These are phyloP conservation scores for Cyphellophora attinorum DNA, from an alignment of 2,329 filamentous ascomycete genomes.

Conservation along the genomic window DNA sequence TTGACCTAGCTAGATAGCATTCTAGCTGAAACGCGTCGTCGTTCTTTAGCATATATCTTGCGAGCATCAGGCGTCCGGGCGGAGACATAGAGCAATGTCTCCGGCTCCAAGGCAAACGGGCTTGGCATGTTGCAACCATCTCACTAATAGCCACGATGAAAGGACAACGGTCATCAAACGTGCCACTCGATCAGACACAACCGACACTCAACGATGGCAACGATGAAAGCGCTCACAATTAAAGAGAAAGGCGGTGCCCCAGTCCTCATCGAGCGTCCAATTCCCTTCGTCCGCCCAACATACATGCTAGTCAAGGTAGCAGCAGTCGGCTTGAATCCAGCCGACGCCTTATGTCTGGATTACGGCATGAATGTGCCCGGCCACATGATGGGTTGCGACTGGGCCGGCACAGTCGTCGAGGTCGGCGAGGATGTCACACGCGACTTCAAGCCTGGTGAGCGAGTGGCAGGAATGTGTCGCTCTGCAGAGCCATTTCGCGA, in stretches of 20 bases:
- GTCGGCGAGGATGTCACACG: slow-evolving; percentile 6
- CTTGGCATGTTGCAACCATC: too few species aligned
- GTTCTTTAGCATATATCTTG: too few species aligned
- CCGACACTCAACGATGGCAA: too few species aligned
- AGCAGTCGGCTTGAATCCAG: slow-evolving; percentile 44
- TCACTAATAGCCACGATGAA: too few species aligned
- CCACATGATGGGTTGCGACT: slow-evolving; percentile 21
- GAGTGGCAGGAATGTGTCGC: slow-evolving; percentile 25
- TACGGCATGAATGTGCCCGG: background rate
- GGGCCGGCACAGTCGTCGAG: slow-evolving; percentile 20
- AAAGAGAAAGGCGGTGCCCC: slow-evolving; percentile 3
- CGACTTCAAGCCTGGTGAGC: slow-evolving; percentile 23
- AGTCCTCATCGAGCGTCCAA: slow-evolving; percentile 19
- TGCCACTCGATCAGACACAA: too few species aligned
- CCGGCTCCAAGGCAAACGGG: too few species aligned
- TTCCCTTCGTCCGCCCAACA: slow-evolving; percentile 1
- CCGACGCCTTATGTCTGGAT: slow-evolving; percentile 44
- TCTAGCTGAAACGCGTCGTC: too few species aligned
- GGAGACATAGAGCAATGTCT: too few species aligned
- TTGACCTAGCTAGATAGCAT: too few species aligned
- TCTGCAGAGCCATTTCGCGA: slow-evolving; percentile 20
- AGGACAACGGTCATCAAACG: too few species aligned
- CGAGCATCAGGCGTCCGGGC: too few species aligned
- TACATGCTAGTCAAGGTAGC: slow-evolving; percentile 44
- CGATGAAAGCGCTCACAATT: slow-evolving; percentile 1